Percentiles rank a stretch among this genome's conserved stretches.
phyloP scores from a whole-genome alignment of 2,329 filamentous ascomycete species.

The Dactylonectria macrodidyma region DNA sequence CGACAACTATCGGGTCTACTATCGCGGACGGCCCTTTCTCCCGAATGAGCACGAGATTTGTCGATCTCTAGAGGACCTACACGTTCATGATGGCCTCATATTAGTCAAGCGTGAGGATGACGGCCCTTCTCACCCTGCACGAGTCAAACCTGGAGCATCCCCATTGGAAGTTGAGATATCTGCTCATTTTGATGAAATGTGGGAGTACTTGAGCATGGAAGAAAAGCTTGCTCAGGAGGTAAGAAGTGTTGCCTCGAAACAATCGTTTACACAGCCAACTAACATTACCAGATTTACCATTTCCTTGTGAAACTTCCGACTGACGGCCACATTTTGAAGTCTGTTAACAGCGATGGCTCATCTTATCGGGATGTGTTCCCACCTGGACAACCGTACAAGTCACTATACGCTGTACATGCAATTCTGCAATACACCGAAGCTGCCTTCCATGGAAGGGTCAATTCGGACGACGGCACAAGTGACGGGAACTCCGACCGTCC shows the following conservation, averaged over 20 bases:
- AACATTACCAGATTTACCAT: constrained; percentile 70
- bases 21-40: constrained; percentile 76
- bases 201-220: constrained; percentile 83
- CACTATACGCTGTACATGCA: constrained; percentile 80
- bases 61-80: constrained; percentile 78
- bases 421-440: constrained; percentile 73
- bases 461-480: constrained; percentile 17
- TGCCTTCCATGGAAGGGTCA: constrained; percentile 50
- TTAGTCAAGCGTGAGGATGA: constrained; percentile 74
- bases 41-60: constrained; percentile 72
- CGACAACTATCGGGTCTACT: constrained; percentile 81
- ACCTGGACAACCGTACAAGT: constrained; percentile 77
- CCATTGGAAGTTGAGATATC: constrained; percentile 85
- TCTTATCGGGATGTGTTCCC: constrained; percentile 77
- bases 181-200: constrained; percentile 86
- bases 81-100: constrained; percentile 75
- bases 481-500: constrained; percentile 26
- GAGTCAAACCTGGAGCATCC: constrained; percentile 66
- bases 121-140: constrained; percentile 57
- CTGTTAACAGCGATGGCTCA: constrained; percentile 69
- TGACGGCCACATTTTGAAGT: constrained; percentile 72
- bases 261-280: constrained; percentile 27
- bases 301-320: constrained; percentile 81
- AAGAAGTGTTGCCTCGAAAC: constrained; percentile 39
- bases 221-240: constrained; percentile 79